A percentile compares a stretch with the other conserved stretches of the same genome.
phyloP scores from a whole-genome alignment of 73 alveolate genomes.

The Tetrahymena elliotti region DNA sequence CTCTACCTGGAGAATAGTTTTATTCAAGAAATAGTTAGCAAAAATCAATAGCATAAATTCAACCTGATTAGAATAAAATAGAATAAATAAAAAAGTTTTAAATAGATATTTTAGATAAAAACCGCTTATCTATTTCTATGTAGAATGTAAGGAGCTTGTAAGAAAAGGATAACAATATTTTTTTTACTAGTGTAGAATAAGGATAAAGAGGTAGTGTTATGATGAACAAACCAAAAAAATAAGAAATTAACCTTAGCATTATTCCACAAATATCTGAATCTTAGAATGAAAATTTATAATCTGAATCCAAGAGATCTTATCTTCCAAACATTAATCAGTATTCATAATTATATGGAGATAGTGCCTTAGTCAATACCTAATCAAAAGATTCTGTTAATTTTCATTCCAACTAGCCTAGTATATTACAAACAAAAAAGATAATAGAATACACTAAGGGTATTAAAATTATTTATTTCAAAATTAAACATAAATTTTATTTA shows the following conservation, averaged over 20 bases:
- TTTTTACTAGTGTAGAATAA: not conserved
- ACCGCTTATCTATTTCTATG: not conserved
- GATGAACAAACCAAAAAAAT: not conserved
- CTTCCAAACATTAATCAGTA: not conserved
- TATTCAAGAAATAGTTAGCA: not conserved
- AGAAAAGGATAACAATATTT: not conserved
- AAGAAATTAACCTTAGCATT: not conserved
- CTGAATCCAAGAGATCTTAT: not conserved
- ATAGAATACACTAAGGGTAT: not conserved
- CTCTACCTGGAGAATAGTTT: not conserved
- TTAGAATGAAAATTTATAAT: not conserved
- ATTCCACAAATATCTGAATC: not conserved
- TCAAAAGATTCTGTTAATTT: not conserved
- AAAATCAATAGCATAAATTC: not conserved
- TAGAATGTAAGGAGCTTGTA: not conserved
- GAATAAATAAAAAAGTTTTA: not conserved
- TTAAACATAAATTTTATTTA: too few relatives aligned
- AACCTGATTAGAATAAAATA: not conserved
- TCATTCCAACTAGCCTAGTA: not conserved
- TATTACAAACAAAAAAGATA: not conserved
- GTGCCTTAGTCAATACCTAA: not conserved
- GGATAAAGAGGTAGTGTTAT: not conserved
- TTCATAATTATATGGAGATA: not conserved
- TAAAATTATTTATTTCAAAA: too few relatives aligned
- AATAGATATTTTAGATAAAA: not conserved